phyloP scores from a whole-genome alignment of 495 filamentous ascomycete species.

The Lasiosphaeriaceae sp. region DNA sequence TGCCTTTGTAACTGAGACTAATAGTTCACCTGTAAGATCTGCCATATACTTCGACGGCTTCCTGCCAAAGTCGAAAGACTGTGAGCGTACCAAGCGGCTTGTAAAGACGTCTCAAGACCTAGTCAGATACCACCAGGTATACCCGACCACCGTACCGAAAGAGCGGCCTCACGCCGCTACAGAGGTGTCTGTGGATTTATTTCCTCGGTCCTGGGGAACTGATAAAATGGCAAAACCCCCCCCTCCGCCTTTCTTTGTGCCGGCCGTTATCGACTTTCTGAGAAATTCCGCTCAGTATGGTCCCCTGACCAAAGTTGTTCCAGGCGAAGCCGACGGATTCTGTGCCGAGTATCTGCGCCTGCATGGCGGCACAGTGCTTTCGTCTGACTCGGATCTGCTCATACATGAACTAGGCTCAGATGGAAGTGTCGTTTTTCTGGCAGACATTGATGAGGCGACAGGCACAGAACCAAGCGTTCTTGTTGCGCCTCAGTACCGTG shows the following conservation, averaged over 20 bases:
- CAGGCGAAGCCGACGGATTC: conserved; percentile 68
- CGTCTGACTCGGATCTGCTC: conserved; percentile 72
- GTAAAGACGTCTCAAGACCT: conserved; percentile 20
- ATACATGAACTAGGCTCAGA: conserved; percentile 58
- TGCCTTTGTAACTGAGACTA: conserved; percentile 8
- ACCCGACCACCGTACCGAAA: conserved; percentile 12
- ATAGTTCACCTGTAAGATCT: conserved; percentile 27
- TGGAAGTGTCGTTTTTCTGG: conserved; percentile 57
- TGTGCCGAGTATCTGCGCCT: conserved; percentile 56
- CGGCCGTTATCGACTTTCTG: conserved; percentile 63
- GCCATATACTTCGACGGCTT: conserved; percentile 78
- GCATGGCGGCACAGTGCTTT: conserved; percentile 54
- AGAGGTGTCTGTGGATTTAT: conserved; percentile 11
- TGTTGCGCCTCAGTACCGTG: conserved; percentile 35
- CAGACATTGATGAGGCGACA: conserved; percentile 36
- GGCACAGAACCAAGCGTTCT: conserved; percentile 17
- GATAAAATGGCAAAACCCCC: conserved; percentile 37
- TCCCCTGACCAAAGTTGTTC: conserved; percentile 50
- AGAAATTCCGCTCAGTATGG: conserved; percentile 40
- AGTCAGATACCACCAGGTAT: conserved; percentile 18
- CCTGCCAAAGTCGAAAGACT: conserved; percentile 47
- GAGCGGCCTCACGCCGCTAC: conserved; percentile 1
- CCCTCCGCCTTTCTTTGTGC: conserved; percentile 61
- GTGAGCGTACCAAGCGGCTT: conserved; percentile 27
- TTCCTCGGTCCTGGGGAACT: conserved; percentile 10